Evolutionary conservation across 208 protist species (phyloP).

Genomic region (Leptomonas pyrrhocoris): DNA sequence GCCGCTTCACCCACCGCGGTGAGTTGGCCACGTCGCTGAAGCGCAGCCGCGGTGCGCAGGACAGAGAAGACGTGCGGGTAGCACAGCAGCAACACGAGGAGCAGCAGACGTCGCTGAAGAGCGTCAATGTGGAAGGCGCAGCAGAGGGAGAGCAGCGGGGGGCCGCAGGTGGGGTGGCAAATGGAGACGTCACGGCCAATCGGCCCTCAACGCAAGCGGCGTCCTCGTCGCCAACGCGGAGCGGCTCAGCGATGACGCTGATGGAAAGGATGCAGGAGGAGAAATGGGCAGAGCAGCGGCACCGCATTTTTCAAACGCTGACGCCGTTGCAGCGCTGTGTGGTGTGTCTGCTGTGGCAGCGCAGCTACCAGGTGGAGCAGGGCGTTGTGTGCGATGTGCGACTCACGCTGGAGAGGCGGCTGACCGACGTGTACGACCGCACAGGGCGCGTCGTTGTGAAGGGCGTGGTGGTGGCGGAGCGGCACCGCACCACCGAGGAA

Average conservation of each 20-base stretch:
- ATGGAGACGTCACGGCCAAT: no score
- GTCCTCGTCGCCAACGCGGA: neutral
- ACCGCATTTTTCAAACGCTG: constrained; percentile 51
- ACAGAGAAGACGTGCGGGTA: constrained; percentile 16
- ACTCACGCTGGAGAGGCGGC: constrained; percentile 27
- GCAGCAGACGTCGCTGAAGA: constrained; percentile 10
- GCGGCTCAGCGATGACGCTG: neutral
- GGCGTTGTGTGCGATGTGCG: constrained; percentile 61
- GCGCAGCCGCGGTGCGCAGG: constrained; percentile 20
- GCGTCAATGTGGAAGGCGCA: neutral
- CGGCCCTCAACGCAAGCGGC: neutral
- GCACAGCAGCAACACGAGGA: constrained; percentile 18
- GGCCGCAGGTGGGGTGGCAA: neutral
- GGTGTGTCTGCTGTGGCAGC: constrained; percentile 77
- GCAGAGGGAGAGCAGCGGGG: neutral
- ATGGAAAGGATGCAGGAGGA: neutral
- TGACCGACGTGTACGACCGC: constrained; percentile 19
- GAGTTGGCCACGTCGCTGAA: constrained; percentile 43
- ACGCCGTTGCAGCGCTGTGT: constrained; percentile 71
- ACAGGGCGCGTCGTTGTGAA: constrained; percentile 15
- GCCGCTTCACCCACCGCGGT: constrained; percentile 56
- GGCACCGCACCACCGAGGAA: neutral
- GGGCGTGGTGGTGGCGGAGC: neutral
- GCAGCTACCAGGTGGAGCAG: constrained; percentile 37
- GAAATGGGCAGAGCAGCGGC: constrained; percentile 41